Evolutionary conservation across 2,329 filamentous ascomycete species (phyloP), one percentile per base, ranked within the genome.

Genomic region (Neophaeococcomyces mojaviensis): DNA sequence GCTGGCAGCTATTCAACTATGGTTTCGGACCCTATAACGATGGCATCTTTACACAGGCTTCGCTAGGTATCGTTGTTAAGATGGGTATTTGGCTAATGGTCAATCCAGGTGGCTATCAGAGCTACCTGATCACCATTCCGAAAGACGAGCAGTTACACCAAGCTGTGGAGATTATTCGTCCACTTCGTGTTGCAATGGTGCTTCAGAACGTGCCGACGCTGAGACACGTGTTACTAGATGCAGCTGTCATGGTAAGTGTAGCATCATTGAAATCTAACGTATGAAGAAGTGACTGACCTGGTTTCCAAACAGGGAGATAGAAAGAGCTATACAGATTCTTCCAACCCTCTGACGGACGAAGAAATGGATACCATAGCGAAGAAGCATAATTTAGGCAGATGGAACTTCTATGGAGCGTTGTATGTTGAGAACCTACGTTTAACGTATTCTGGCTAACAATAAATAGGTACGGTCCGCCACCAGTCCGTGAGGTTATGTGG

Each of bases 51-150:
- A 66, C 69, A 0, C 73, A 77, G 55, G 69, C 66, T 16, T 75
- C 71, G 48, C 64, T 76, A 10, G 74, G 73, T 26, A 71, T 77
- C 30, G 69, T 76, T 5, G 72, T 70, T 2, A 77, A 78, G 58
- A 72, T 78, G 66, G 75, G 74, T 0, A 67, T 77, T 52, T 69
- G 64, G 60, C 62, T 78, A 28, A 77, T 77, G 74, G 68, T 69
- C 1, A 73, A 74, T 37, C 72, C 71, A 0, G 71, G 67, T 8
- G 71, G 69, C 1, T 70, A 71, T 49, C 69, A 74, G 59, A 59
- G 59, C 9, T 65, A 66, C 40, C 50, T 67, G 33, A 61, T 68
- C 51, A 73, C 70, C 0, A 68, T 77, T 28, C 67, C 68, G 0
- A 65, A 62, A 28, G 72, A 76, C 28, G 69, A 73, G 31, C 70